A percentile compares a stretch with the other conserved stretches of the same genome.
These are phyloP conservation scores for Glycine latifolia DNA, from an alignment of 306 rosid genomes.

Conservation along the genomic window DNA sequence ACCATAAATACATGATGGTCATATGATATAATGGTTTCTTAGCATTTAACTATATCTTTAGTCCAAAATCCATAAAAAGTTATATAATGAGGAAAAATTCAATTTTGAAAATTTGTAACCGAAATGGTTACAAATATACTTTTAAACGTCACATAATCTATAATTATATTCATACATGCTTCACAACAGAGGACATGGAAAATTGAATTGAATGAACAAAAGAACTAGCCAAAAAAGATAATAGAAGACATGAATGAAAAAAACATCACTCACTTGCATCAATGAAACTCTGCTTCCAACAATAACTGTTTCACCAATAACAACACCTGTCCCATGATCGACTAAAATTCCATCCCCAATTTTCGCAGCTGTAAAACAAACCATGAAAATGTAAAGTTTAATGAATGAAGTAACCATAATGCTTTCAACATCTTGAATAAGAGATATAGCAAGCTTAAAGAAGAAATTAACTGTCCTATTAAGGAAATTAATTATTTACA, in stretches of 20 bases:
- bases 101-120: too few relatives aligned
- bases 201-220: background rate
- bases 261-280: conserved; percentile 69
- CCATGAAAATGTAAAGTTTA: background rate
- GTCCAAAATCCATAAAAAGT: too few relatives aligned
- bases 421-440: conserved; percentile 1
- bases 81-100: too few relatives aligned
- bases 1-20: too few relatives aligned
- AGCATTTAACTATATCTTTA: too few relatives aligned
- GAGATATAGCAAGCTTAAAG: conserved; percentile 7
- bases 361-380: conserved; percentile 62
- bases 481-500: background rate
- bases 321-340: conserved; percentile 85
- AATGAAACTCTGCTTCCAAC: conserved; percentile 81
- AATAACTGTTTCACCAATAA: conserved; percentile 85
- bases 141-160: too few relatives aligned
- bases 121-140: too few relatives aligned
- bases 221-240: background rate
- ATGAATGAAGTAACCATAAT: conserved; percentile 8
- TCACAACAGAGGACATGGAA: background rate
- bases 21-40: too few relatives aligned
- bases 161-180: background rate
- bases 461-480: conserved; percentile 2
- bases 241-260: background rate
- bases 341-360: conserved; percentile 81